Percentiles rank a stretch among this genome's conserved stretches.
These are phyloP conservation scores for Cadophora luteo-olivacea DNA, from an alignment of 2,329 filamentous ascomycete species.

Conservation along the genomic window DNA sequence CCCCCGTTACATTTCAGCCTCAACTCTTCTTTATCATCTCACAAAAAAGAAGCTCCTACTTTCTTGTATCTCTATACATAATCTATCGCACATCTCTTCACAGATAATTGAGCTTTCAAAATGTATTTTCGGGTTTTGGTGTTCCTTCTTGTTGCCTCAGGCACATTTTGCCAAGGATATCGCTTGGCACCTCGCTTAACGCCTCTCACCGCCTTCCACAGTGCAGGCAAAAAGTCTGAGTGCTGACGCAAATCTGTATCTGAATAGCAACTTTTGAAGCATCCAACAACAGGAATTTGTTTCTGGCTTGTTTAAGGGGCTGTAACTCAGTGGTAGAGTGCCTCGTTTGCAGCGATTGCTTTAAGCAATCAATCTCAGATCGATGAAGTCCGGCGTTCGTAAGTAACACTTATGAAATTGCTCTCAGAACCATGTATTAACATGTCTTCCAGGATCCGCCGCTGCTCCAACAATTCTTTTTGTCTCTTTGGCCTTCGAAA, in stretches of 20 bases:
- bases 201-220: background rate
- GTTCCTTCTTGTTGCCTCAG: background rate
- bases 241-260: background rate
- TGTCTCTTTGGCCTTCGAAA: background rate
- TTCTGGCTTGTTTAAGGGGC: constrained; percentile 6
- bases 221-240: background rate
- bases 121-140: background rate
- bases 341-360: constrained; percentile 19
- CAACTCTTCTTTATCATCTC: background rate
- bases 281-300: background rate
- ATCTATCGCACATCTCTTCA: too few species aligned
- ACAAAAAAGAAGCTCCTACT: background rate
- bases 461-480: constrained; percentile 16
- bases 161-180: background rate
- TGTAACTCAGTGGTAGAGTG: constrained; percentile 25
- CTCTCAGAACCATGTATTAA: constrained; percentile 15
- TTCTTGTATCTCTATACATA: too few species aligned
- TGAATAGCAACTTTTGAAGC: background rate
- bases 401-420: constrained; percentile 11
- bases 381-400: constrained; percentile 25
- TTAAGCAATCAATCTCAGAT: constrained; percentile 4
- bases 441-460: constrained; percentile 17
- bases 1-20: too few species aligned
- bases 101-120: too few species aligned
- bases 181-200: background rate